Conservation (phyloP, 2,329 filamentous ascomycete genomes). For the Pezicula radicicola region DNA sequence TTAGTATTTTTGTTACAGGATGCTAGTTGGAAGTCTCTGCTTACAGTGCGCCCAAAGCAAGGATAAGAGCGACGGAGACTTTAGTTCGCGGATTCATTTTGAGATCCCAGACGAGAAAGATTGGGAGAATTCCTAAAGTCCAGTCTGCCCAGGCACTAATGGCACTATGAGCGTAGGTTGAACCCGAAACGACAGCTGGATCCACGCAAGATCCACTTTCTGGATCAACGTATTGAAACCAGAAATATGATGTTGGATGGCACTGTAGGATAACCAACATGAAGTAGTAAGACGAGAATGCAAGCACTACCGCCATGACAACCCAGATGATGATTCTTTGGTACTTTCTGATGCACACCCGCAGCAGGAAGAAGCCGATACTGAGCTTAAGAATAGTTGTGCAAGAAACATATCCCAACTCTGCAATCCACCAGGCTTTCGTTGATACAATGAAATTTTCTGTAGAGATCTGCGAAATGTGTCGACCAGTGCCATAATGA, state of each 20-base stretch:
- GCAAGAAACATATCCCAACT: constrained; percentile 22
- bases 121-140: constrained; percentile 35
- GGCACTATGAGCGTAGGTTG: constrained; percentile 34
- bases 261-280: constrained; percentile 33
- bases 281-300: constrained; percentile 36
- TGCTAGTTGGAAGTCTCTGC: constrained; percentile 5
- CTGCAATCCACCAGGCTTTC: constrained; percentile 10
- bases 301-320: constrained; percentile 24
- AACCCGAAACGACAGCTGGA: constrained; percentile 20
- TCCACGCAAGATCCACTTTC: constrained; percentile 27
- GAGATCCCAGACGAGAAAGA: constrained; percentile 36
- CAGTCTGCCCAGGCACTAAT: constrained; percentile 35
- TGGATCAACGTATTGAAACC: constrained; percentile 26
- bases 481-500: constrained; percentile 12
- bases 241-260: constrained; percentile 32
- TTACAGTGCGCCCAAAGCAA: constrained; percentile 34
- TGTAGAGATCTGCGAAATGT: constrained; percentile 5
- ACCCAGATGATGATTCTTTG: constrained; percentile 30
- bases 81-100: constrained; percentile 35
- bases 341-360: constrained; percentile 27
- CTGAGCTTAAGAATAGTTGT: constrained; percentile 35
- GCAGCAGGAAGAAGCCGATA: constrained; percentile 33
- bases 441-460: constrained; percentile 8
- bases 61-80: constrained; percentile 27
- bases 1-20: not conserved